Base-by-base conservation (phyloP, 305 asterid genomes). In the Nicotiana rustica region DNA sequence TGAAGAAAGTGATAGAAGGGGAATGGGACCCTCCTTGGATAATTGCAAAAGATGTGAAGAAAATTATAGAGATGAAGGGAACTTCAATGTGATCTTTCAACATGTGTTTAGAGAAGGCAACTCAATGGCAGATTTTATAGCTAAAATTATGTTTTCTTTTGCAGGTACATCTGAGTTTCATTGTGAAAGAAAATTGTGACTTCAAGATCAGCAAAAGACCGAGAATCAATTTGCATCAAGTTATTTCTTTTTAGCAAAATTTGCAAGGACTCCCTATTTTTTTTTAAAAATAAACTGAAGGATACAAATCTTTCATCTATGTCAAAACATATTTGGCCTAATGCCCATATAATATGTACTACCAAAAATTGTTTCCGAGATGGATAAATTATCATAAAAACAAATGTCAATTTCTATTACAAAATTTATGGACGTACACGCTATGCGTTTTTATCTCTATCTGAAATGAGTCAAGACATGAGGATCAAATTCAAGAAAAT, bases 391-490 rank as follows among this genome's bases (percentile, higher is more conserved):
- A 33, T 14, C 6, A 33, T 33, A 33, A 33, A 67, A 33, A 67
- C 12, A 65, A 65, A 67, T 33, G 73, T 33, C 73, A 15, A 17
- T 67, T 67, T 67, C 25, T 67, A 8, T 67, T 13, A 25, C 18
- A 12, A 13, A 66, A 56, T 18, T 31, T 31, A 33, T 19, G 3
- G 3, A 31, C 7, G 49, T 7, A 12, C 49, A 33, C 15, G 33
- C 21, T 12, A 65, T 65, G 41, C 94, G 89, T 90, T 93, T 93
- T 93, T 77, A 95, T 91, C 89, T 95, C 99, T 36, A 88, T 93
- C 99, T 93, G 85, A 93, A 95, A 88, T 95, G 99, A 76, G 97
- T 92, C 78, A 95, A 95, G 83, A 98, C 99, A 86, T 95, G 99
- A 41, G 99, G 98, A 86, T 95, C 99, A 86, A 95, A 95, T 82